Evolutionary conservation across 2,329 filamentous ascomycete species (phyloP), one percentile per base, ranked within the genome.

Genomic region (Clarireedia homoeocarpa): DNA sequence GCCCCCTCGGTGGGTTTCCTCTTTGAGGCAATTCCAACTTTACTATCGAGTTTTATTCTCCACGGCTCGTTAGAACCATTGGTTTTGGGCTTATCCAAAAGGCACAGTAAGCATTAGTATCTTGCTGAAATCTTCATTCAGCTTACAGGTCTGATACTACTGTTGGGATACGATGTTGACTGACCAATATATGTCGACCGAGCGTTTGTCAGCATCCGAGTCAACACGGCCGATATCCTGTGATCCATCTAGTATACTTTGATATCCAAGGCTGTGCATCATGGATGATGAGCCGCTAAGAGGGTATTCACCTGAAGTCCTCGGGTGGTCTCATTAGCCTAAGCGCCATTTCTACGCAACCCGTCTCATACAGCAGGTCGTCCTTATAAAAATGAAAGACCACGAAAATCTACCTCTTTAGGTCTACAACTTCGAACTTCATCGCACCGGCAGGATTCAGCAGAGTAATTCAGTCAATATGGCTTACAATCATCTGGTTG

Each of bases 401-500:
- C 23, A 20, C 42, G 5, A 17, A 46, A 14, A 12, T 23, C 14
- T 24, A 23, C 23, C 20, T 20, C 9, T n/a, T 42, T 42, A 42
- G 42, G 12, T 46, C 17, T 20, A 42, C 17, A 23, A 20, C 20
- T 24, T 20, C 30, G 30, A 34, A 34, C 30, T 46, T 26, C 42
- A 46, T 23, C 14, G 6, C 23, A 23, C 12, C 9, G 20, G 12
- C 12, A 14, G 14, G 20, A 49, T 39, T 48, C 30, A 9, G 40
- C 34, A 39, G 15, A 53, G 30, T 12, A 34, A 51, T 26, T 15
- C 40, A 15, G 15, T 14, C 42, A 51, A 34, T 10, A 63, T 63
- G 61, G 48, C 60, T 20, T 88, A 88, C 67, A 82, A 86, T 67
- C 67, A 70, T 53, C 71, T 70, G 15, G 76, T 89, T 15, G 82